A percentile compares a stretch with the other conserved stretches of the same genome.
phyloP scores from a whole-genome alignment of 2,329 filamentous ascomycete genomes.

The Macrophomina tecta region DNA sequence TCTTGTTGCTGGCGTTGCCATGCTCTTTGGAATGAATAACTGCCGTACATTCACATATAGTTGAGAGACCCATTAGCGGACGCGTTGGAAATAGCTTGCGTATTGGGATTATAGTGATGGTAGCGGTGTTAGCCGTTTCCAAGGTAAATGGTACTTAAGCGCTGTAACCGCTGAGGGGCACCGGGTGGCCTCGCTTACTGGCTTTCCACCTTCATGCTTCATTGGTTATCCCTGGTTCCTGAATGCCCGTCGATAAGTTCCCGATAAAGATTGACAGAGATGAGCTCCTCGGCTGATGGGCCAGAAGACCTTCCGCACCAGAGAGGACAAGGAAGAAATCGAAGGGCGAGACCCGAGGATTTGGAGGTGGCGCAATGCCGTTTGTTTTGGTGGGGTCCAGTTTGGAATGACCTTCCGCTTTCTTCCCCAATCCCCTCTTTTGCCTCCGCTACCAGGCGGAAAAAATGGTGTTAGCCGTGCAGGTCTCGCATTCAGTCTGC shows the following conservation, averaged over 20 bases:
- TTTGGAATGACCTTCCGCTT: constrained; percentile 13
- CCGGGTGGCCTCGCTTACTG: constrained; percentile 6
- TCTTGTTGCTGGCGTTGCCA: background rate
- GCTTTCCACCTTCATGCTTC: background rate
- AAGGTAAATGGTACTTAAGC: constrained; percentile 1
- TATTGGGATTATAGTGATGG: no score
- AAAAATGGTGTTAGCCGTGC: constrained; percentile 1
- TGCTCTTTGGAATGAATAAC: background rate
- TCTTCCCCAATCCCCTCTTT: constrained; percentile 7
- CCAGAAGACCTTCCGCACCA: background rate
- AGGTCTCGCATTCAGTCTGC: background rate
- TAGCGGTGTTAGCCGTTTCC: background rate
- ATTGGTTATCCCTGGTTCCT: constrained; percentile 1
- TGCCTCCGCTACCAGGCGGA: constrained; percentile 2
- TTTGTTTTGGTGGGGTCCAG: background rate
- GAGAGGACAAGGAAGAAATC: background rate
- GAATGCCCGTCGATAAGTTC: background rate
- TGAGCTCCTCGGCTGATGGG: constrained; percentile 7
- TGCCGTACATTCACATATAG: no score
- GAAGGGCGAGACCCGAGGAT: background rate
- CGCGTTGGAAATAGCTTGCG: no score
- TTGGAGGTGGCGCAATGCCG: constrained; percentile 5
- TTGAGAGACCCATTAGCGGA: no score
- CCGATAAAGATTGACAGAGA: background rate
- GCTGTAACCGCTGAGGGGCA: background rate